Evolutionary conservation across 1,139 yeast species (phyloP).

Genomic region (Nakaseomyces glabratus): DNA sequence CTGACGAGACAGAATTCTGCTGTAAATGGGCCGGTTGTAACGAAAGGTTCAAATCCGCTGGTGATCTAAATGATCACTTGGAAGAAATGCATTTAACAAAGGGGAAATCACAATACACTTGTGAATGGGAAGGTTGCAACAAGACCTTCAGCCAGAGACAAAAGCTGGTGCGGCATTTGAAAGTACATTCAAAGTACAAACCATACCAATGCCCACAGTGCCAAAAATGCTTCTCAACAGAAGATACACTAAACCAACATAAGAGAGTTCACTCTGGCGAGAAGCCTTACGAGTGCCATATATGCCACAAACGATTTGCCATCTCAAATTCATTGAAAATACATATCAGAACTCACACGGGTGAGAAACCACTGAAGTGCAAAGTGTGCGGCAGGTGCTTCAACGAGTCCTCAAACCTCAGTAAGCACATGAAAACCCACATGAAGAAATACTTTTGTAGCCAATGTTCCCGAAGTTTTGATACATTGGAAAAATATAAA

Average conservation of each 20-base stretch:
- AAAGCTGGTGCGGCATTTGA: conserved; percentile 75
- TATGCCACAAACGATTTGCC: conserved; percentile 60
- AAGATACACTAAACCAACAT: conserved; percentile 53
- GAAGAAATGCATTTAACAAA: conserved; percentile 59
- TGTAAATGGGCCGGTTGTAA: conserved; percentile 40
- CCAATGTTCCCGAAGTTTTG: conserved; percentile 45
- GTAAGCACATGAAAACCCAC: conserved; percentile 77
- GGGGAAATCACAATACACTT: conserved; percentile 60
- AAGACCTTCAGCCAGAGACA: conserved; percentile 76
- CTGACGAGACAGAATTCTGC: conserved; percentile 6
- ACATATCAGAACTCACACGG: conserved; percentile 80
- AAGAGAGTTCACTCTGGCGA: conserved; percentile 84
- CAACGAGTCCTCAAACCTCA: conserved; percentile 79
- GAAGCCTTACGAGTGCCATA: conserved; percentile 60
- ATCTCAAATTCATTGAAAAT: conserved; percentile 47
- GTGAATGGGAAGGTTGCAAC: conserved; percentile 74
- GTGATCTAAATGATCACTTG: conserved; percentile 63
- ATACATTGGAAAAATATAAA: conserved; percentile 18
- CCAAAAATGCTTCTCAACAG: conserved; percentile 52
- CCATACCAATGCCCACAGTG: conserved; percentile 67
- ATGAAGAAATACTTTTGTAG: conserved; percentile 43
- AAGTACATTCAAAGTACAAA: conserved; percentile 76
- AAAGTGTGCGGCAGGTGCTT: conserved; percentile 78
- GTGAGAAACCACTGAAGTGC: conserved; percentile 81
- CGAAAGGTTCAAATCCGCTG: conserved; percentile 40